Evolutionary conservation across 108 stramenopile species (phyloP).

Genomic region (Aurantiochytrium sp.): DNA sequence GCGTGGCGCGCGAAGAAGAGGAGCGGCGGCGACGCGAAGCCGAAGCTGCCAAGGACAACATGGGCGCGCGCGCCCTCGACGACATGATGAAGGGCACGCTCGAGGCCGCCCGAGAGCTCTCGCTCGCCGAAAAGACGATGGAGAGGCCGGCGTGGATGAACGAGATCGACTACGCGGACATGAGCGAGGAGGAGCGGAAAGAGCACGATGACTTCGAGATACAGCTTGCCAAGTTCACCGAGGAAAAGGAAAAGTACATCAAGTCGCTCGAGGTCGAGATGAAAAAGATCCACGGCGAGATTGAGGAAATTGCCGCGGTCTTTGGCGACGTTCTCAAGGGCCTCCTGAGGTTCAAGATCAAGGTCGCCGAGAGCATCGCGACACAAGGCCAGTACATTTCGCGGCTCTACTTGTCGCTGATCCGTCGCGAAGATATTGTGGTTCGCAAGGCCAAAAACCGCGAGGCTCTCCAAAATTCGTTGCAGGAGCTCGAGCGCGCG

Average conservation of each 20-base stretch:
- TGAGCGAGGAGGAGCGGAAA: slow-evolving; percentile 55
- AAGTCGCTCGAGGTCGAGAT: slow-evolving; percentile 61
- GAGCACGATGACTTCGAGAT: slow-evolving; percentile 48
- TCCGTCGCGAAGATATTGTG: slow-evolving; percentile 44
- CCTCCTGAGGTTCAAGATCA: not conserved
- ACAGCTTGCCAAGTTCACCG: slow-evolving; percentile 42
- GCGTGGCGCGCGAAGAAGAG: slow-evolving; percentile 34
- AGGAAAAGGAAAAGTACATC: slow-evolving; percentile 45
- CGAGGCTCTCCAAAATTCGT: slow-evolving; percentile 37
- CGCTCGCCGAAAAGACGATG: slow-evolving; percentile 36
- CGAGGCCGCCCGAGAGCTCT: slow-evolving; percentile 36
- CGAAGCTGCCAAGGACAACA: slow-evolving; percentile 36
- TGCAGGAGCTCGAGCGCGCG: not conserved
- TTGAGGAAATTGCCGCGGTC: slow-evolving; percentile 38
- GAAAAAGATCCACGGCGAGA: slow-evolving; percentile 56
- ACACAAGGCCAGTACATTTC: slow-evolving; percentile 52
- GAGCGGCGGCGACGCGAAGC: slow-evolving; percentile 36
- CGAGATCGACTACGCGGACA: slow-evolving; percentile 38
- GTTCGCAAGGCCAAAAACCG: slow-evolving; percentile 30
- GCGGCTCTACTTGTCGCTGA: slow-evolving; percentile 42
- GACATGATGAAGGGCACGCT: slow-evolving; percentile 70
- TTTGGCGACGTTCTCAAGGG: slow-evolving; percentile 54
- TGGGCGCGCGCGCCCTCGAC: slow-evolving; percentile 37
- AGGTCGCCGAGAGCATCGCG: not conserved
- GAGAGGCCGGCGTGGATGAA: slow-evolving; percentile 53